These are phyloP conservation scores for Begonia loranthoides DNA, from an alignment of 306 rosid species.

Conservation along the genomic window DNA sequence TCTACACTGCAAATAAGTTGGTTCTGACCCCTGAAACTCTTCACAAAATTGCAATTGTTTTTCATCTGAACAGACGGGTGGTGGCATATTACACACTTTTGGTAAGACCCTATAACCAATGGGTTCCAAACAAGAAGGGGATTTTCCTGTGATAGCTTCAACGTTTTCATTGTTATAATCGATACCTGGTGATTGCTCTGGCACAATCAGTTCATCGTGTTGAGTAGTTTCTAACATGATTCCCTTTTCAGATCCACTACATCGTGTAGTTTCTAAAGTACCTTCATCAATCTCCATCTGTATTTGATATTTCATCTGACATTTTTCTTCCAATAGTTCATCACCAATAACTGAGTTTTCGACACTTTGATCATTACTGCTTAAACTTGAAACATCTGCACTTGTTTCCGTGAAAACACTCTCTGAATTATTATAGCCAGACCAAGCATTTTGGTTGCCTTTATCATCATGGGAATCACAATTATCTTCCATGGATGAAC, in stretches of 20 bases:
- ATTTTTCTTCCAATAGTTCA: constrained; percentile 9
- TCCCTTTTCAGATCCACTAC: constrained; percentile 10
- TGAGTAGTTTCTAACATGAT: constrained; percentile 6
- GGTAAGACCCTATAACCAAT: constrained; percentile 12
- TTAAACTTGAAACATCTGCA: constrained; percentile 2
- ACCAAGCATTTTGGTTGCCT: background rate
- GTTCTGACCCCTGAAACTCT: background rate
- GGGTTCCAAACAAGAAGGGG: constrained; percentile 23
- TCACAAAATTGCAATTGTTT: constrained; percentile 45
- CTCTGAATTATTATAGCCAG: no score
- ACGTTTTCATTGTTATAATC: constrained; percentile 18
- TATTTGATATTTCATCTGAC: constrained; percentile 10
- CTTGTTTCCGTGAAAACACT: constrained; percentile 1
- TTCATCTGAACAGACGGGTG: constrained; percentile 29
- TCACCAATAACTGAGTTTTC: constrained; percentile 7
- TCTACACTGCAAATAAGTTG: constrained; percentile 13
- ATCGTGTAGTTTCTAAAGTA: constrained; percentile 3
- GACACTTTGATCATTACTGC: background rate
- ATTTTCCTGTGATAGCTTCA: constrained; percentile 17
- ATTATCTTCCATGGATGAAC: constrained; percentile 16
- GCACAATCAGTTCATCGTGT: no score
- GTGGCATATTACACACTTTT: constrained; percentile 18
- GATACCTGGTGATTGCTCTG: no score
- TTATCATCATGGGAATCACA: background rate
- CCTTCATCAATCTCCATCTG: background rate